phyloP scores from a whole-genome alignment of 176 grass and related monocot species.

The Aegilops tauschii region DNA sequence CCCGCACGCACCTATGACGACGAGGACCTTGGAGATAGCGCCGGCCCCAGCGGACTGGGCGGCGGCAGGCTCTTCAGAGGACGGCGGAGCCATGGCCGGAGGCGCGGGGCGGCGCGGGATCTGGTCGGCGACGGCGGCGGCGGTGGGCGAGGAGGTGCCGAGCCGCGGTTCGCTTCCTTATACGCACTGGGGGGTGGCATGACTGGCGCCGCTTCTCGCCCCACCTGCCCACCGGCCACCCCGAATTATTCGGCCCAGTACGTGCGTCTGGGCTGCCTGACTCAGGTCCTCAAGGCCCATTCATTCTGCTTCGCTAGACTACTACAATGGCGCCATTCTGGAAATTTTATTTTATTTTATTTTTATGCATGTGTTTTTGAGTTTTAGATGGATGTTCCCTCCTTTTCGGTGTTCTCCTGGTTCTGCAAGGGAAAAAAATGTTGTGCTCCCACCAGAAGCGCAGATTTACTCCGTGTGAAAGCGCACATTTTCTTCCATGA shows the following conservation, averaged over 20 bases:
- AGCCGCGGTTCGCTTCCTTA: not conserved
- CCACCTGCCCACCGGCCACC: not conserved
- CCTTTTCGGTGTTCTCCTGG: too few species aligned
- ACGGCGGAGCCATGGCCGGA: constrained; percentile 32
- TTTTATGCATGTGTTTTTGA: too few species aligned
- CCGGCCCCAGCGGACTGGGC: not conserved
- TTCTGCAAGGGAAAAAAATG: too few species aligned
- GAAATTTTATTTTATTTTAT: too few species aligned
- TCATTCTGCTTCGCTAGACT: too few species aligned
- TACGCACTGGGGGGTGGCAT: not conserved
- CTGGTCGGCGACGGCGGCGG: not conserved
- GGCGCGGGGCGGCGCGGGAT: not conserved
- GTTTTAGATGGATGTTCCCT: too few species aligned
- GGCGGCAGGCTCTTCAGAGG: constrained; percentile 2
- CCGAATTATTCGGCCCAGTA: not conserved
- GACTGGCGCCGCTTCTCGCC: not conserved
- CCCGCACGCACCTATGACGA: constrained; percentile 57
- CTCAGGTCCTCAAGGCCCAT: accelerated
- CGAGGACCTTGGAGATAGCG: constrained; percentile 62
- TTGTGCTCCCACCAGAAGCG: too few species aligned
- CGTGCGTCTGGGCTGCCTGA: too few species aligned
- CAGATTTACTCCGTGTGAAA: too few species aligned
- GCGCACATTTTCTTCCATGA: too few species aligned
- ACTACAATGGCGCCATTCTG: too few species aligned
- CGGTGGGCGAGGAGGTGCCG: not conserved